Conservation (phyloP, 2,329 filamentous ascomycete genomes). For the Calcarisporium arbuscula region DNA sequence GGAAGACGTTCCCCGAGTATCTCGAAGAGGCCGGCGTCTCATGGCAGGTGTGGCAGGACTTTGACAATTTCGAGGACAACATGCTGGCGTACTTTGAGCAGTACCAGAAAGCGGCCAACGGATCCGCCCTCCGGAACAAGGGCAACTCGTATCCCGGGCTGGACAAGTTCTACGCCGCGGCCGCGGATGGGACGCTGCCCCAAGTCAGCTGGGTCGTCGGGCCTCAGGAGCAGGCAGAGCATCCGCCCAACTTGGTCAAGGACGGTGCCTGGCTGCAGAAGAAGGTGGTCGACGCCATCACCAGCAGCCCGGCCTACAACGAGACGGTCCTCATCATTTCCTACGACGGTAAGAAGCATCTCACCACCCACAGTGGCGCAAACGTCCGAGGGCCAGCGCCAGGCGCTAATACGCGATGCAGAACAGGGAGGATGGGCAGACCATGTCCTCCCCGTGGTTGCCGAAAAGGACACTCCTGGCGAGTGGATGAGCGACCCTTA, state of each 20-base stretch:
- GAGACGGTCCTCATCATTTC: constrained; percentile 44
- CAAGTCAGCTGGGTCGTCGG: constrained; percentile 46
- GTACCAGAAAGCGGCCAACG: constrained; percentile 11
- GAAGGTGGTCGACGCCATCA: constrained; percentile 43
- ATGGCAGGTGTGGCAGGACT: constrained; percentile 44
- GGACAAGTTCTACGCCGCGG: constrained; percentile 41
- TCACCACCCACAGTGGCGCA: no score
- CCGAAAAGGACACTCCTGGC: constrained; percentile 38
- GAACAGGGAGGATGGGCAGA: constrained; percentile 50
- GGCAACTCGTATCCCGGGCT: constrained; percentile 38
- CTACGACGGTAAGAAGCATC: constrained; percentile 34
- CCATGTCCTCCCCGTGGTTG: constrained; percentile 42
- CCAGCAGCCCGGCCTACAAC: constrained; percentile 39
- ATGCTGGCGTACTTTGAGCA: constrained; percentile 36
- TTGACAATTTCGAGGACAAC: constrained; percentile 46
- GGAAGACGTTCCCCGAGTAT: constrained; percentile 43
- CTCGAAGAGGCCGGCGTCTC: constrained; percentile 40
- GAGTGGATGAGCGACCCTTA: constrained; percentile 43
- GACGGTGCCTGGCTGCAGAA: constrained; percentile 51
- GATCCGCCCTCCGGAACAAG: constrained; percentile 8
- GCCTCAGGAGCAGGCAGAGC: constrained; percentile 36
- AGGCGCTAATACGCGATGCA: constrained; percentile 10
- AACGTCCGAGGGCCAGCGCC: neutral
- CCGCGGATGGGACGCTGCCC: constrained; percentile 42
- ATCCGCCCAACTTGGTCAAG: constrained; percentile 44